phyloP scores from a whole-genome alignment of 2,329 filamentous ascomycete species.

The Epicoccum nigrum region DNA sequence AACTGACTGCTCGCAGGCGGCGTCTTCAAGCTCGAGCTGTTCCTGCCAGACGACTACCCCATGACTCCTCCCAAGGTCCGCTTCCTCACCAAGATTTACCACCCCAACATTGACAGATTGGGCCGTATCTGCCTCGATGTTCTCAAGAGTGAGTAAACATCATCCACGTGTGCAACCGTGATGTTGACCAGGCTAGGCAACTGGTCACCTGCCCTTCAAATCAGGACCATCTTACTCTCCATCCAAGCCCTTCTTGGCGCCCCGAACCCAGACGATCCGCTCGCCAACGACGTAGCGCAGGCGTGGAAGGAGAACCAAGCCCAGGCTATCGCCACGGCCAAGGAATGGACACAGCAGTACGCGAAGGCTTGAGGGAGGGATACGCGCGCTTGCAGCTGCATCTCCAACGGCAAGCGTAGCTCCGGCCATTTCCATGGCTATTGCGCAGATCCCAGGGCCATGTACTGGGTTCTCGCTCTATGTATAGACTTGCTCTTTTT shows the following conservation, averaged over 20 bases:
- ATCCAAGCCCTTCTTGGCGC: conserved; percentile 96
- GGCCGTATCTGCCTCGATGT: conserved; percentile 97
- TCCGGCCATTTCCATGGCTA: neutral
- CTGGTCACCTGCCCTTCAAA: conserved; percentile 98
- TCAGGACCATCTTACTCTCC: conserved; percentile 96
- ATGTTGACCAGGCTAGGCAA: conserved; percentile 68
- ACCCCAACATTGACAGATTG: conserved; percentile 97
- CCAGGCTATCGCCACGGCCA: conserved; percentile 88
- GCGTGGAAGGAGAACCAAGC: conserved; percentile 97
- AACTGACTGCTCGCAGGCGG: conserved; percentile 60
- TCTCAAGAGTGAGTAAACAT: conserved; percentile 75
- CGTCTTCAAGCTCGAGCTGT: conserved; percentile 95
- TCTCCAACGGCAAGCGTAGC: neutral
- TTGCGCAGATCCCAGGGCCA: neutral
- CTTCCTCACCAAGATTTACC: conserved; percentile 98
- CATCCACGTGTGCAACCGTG: neutral
- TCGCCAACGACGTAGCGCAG: conserved; percentile 96
- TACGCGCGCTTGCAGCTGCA: neutral
- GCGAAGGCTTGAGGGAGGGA: conserved; percentile 54
- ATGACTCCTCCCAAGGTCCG: conserved; percentile 99
- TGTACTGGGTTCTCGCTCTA: conserved; percentile 3
- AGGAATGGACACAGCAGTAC: conserved; percentile 88
- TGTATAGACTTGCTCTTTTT: conserved; percentile 21
- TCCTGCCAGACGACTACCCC: conserved; percentile 97
- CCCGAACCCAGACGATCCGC: conserved; percentile 96